These are phyloP conservation scores for Verticillium albo-atrum DNA, from an alignment of 2,329 filamentous ascomycete genomes.

Conservation along the genomic window DNA sequence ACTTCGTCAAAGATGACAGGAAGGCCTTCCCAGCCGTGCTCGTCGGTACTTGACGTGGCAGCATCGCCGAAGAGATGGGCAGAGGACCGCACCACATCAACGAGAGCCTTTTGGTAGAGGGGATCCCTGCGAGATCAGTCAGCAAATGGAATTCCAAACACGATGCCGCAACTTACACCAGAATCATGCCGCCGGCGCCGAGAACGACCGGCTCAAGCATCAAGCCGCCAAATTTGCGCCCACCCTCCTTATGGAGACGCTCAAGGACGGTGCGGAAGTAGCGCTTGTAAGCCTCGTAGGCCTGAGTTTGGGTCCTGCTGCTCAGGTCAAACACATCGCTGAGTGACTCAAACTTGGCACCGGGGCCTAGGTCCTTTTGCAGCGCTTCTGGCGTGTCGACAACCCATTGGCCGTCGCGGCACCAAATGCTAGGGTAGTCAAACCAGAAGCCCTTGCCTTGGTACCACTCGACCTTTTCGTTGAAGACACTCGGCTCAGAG, in stretches of 20 bases:
- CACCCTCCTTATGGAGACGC: slow-evolving; percentile 45
- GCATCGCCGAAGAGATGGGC: slow-evolving; percentile 46
- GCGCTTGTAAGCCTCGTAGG: slow-evolving; percentile 48
- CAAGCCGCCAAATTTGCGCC: slow-evolving; percentile 66
- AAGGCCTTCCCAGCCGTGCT: slow-evolving; percentile 61
- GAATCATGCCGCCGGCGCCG: slow-evolving; percentile 78
- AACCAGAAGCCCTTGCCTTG: slow-evolving; percentile 75
- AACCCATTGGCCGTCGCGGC: slow-evolving; percentile 62
- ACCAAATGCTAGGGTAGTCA: slow-evolving; percentile 68
- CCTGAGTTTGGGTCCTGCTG: slow-evolving; percentile 35
- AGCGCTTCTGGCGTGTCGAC: slow-evolving; percentile 52
- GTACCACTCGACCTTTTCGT: slow-evolving; percentile 86
- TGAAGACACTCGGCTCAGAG: slow-evolving; percentile 71
- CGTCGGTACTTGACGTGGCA: slow-evolving; percentile 9
- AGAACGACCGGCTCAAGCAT: slow-evolving; percentile 78
- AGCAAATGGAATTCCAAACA: slow-evolving; percentile 1
- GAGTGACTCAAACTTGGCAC: slow-evolving; percentile 41
- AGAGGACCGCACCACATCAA: slow-evolving; percentile 59
- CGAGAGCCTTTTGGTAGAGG: slow-evolving; percentile 70
- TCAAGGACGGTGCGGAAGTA: slow-evolving; percentile 56
- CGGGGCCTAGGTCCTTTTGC: slow-evolving; percentile 36
- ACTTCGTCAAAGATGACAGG: slow-evolving; percentile 83
- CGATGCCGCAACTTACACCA: slow-evolving; percentile 52
- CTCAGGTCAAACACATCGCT: slow-evolving; percentile 57
- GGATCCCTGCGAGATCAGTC: slow-evolving; percentile 57